These are phyloP conservation scores for Protomyces arabidopsidicola DNA, from an alignment of 1,139 yeast genomes.

Conservation along the genomic window DNA sequence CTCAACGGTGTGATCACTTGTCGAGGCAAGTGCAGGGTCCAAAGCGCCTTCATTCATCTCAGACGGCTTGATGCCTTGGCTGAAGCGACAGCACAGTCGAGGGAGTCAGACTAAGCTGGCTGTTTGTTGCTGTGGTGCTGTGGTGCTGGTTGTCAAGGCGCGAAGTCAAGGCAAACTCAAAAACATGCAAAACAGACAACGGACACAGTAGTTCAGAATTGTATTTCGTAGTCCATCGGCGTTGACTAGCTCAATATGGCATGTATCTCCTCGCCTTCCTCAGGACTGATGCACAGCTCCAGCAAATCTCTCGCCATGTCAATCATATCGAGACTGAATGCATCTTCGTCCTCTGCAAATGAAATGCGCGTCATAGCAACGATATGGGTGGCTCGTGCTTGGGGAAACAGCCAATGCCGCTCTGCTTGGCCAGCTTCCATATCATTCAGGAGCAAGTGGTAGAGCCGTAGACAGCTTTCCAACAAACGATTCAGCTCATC, in stretches of 20 bases:
- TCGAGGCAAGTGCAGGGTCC: background rate
- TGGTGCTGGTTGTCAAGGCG: background rate
- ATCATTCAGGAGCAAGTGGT: slow-evolving; percentile 8
- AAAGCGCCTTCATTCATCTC: background rate
- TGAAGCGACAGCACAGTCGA: background rate
- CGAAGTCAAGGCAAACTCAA: background rate
- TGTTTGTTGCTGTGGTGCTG: background rate
- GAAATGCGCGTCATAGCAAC: slow-evolving; percentile 21
- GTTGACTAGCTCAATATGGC: slow-evolving; percentile 7
- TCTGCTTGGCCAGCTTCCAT: slow-evolving; percentile 12
- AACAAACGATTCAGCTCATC: background rate
- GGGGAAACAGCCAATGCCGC: slow-evolving; percentile 13
- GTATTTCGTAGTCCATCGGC: too few species aligned
- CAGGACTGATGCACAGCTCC: slow-evolving; percentile 29
- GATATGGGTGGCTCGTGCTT: slow-evolving; percentile 13
- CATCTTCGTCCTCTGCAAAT: slow-evolving; percentile 20
- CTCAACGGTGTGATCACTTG: background rate
- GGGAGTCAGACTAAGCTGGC: background rate
- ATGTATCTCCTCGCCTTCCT: slow-evolving; percentile 29
- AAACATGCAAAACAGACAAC: background rate
- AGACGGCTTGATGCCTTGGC: background rate
- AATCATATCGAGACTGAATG: slow-evolving; percentile 2
- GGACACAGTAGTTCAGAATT: too few species aligned
- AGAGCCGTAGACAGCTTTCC: slow-evolving; percentile 13
- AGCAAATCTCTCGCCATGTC: slow-evolving; percentile 29